phyloP scores from a whole-genome alignment of 1,284 basidiomycete species.

The Phellinidium pouzarii region DNA sequence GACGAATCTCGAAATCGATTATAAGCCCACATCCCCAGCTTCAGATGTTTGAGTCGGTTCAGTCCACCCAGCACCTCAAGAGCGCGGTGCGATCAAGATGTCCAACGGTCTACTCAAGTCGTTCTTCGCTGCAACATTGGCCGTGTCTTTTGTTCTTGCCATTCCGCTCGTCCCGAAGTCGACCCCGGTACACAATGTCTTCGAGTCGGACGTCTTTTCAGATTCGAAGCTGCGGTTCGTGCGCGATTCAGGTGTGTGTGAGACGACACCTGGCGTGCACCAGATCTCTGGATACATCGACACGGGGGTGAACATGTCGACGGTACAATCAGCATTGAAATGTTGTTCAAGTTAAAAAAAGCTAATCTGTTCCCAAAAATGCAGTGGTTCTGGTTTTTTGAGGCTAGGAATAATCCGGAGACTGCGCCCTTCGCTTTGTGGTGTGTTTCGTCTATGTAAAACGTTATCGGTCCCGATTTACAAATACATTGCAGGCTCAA shows the following conservation, averaged over 20 bases:
- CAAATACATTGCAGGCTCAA: conserved; percentile 37
- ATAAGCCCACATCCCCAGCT: not conserved
- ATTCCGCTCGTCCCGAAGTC: not conserved
- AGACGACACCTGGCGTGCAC: conserved; percentile 60
- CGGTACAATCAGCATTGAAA: conserved; percentile 33
- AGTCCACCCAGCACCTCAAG: not conserved
- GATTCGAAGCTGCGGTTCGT: conserved; percentile 43
- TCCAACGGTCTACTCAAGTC: not conserved
- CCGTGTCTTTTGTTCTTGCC: too few relatives aligned
- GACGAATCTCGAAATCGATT: not conserved
- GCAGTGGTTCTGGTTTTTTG: conserved; percentile 72
- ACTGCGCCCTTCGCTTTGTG: conserved; percentile 62
- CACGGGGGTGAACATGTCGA: conserved; percentile 53
- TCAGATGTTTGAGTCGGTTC: not conserved
- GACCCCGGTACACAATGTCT: conserved; percentile 6
- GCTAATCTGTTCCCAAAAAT: conserved; percentile 10
- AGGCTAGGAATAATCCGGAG: conserved; percentile 49
- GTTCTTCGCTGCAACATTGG: not conserved
- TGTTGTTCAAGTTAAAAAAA: not conserved
- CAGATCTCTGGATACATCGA: conserved; percentile 66
- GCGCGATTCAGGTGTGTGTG: conserved; percentile 62
- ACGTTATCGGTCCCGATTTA: not conserved
- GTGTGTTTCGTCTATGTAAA: conserved; percentile 27
- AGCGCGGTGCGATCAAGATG: not conserved
- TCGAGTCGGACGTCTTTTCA: conserved; percentile 12